phyloP scores from a whole-genome alignment of 108 stramenopile genomes.

The Conticribra weissflogii region DNA sequence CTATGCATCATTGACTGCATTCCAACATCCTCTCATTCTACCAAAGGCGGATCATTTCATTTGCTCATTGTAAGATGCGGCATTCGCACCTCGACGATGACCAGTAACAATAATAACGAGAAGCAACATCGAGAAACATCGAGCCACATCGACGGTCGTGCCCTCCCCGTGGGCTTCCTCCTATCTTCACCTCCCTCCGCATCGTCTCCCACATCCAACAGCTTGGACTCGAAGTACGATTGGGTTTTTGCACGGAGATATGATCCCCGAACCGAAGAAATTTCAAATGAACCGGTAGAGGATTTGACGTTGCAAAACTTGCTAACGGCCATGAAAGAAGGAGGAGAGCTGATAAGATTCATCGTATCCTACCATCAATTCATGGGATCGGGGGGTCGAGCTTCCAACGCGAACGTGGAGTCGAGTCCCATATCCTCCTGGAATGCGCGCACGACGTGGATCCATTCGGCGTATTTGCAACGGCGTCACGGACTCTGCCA shows the following conservation, averaged over 20 bases:
- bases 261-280: constrained; percentile 78
- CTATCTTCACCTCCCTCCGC: not conserved
- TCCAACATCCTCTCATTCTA: not conserved
- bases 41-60: constrained; percentile 25
- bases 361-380: constrained; percentile 52
- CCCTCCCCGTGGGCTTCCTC: constrained; percentile 39
- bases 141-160: not conserved
- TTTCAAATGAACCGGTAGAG: constrained; percentile 61
- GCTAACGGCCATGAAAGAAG: constrained; percentile 37
- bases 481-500: constrained; percentile 8
- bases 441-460: constrained; percentile 38
- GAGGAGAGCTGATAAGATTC: constrained; percentile 35
- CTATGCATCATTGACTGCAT: constrained; percentile 28
- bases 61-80: constrained; percentile 39
- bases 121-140: too few species aligned
- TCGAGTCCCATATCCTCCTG: constrained; percentile 14
- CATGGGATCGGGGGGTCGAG: constrained; percentile 23
- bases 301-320: constrained; percentile 54
- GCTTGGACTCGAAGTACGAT: constrained; percentile 10
- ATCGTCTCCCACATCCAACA: not conserved
- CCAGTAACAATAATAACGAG: not conserved
- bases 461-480: constrained; percentile 24
- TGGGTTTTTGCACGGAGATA: constrained; percentile 66
- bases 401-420: constrained; percentile 13
- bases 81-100: not conserved